Conservation (phyloP, 1,284 basidiomycete species). For the Pisolithus thermaeus region DNA sequence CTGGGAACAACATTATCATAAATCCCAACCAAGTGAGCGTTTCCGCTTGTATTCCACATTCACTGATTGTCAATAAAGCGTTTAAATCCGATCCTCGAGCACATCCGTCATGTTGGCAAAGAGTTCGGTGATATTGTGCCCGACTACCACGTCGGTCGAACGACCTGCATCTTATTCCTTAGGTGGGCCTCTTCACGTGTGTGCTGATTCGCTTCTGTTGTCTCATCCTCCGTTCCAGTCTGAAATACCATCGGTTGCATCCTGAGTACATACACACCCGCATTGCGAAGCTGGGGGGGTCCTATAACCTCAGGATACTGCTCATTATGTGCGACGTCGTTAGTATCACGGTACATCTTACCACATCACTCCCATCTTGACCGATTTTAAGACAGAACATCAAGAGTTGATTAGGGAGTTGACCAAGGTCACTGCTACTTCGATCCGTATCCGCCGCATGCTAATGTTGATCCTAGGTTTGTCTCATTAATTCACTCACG, state of each 20-base stretch:
- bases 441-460: slow-evolving; percentile 2
- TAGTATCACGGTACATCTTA: slow-evolving; percentile 27
- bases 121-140: slow-evolving; percentile 93
- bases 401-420: slow-evolving; percentile 88
- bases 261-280: slow-evolving; percentile 95
- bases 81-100: slow-evolving; percentile 83
- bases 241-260: slow-evolving; percentile 94
- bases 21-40: slow-evolving; percentile 32
- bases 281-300: slow-evolving; percentile 79
- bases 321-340: slow-evolving; percentile 92
- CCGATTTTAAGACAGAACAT: slow-evolving; percentile 68
- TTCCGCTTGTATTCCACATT: neutral
- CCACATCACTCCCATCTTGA: neutral
- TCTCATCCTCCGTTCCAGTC: slow-evolving; percentile 39
- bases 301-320: slow-evolving; percentile 84
- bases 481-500: slow-evolving; percentile 89
- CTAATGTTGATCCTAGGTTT: slow-evolving; percentile 42
- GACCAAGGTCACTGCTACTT: slow-evolving; percentile 58
- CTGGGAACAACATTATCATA: slow-evolving; percentile 74
- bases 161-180: slow-evolving; percentile 88
- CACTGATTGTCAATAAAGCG: slow-evolving; percentile 42
- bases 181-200: slow-evolving; percentile 45
- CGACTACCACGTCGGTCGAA: slow-evolving; percentile 95
- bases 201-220: neutral
- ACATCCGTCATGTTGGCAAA: slow-evolving; percentile 84